Evolutionary conservation across 495 filamentous ascomycete genomes (phyloP).

Genomic region (Neurospora sp.): DNA sequence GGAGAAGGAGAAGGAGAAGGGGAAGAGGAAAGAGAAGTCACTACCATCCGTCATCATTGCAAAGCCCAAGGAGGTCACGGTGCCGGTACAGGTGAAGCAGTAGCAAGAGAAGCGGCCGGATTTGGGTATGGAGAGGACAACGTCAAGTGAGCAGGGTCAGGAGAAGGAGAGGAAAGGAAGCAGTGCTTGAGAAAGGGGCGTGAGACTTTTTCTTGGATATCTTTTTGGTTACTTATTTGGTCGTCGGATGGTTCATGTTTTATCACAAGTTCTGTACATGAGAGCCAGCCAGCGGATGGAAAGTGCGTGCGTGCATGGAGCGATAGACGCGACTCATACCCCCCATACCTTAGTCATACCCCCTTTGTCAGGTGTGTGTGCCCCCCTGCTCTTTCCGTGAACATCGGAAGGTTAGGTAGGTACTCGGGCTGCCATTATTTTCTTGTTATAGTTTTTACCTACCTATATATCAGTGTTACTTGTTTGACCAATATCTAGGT

Average conservation of each 20-base stretch:
- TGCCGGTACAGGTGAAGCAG: neutral
- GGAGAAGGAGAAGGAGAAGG: neutral
- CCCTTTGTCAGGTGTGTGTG: neutral
- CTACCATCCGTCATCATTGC: neutral
- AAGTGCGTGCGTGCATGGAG: neutral
- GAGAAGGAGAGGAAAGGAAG: neutral
- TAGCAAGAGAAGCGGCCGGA: neutral
- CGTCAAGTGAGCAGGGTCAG: neutral
- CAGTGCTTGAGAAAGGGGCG: neutral
- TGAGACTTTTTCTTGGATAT: neutral
- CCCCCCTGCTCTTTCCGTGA: neutral
- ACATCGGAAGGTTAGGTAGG: neutral
- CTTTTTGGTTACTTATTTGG: neutral
- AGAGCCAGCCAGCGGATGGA: neutral
- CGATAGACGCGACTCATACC: neutral
- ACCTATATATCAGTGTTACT: neutral
- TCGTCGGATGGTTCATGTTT: neutral
- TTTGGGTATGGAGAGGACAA: neutral
- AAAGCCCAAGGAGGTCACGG: neutral
- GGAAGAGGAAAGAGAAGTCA: slow-evolving; percentile 1
- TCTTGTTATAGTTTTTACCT: neutral
- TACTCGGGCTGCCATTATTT: neutral
- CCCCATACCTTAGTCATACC: neutral
- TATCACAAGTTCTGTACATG: neutral
- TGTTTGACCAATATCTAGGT: too few relatives aligned